A percentile compares a stretch with the other conserved stretches of the same genome.
These are phyloP conservation scores for Claviceps sp. DNA, from an alignment of 2,329 filamentous ascomycete species.

Conservation along the genomic window DNA sequence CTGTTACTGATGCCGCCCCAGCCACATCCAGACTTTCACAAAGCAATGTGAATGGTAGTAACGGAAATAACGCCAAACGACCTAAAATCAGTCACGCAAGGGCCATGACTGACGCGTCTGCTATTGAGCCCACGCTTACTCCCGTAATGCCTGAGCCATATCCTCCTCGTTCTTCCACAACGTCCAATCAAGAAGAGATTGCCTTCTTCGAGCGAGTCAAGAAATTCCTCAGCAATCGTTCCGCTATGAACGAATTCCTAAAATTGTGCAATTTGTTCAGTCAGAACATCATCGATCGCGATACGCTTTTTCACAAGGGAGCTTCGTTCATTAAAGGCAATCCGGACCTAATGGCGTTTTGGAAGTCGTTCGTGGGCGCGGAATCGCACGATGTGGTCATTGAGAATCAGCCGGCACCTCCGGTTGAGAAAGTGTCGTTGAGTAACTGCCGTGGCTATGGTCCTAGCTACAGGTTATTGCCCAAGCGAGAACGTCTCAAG, in stretches of 20 bases:
- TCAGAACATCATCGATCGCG: constrained; percentile 79
- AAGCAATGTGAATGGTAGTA: constrained; percentile 22
- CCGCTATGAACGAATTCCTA: constrained; percentile 86
- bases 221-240: constrained; percentile 88
- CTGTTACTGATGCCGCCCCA: constrained; percentile 27
- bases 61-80: constrained; percentile 41
- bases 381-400: constrained; percentile 66
- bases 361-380: constrained; percentile 71
- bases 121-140: constrained; percentile 74
- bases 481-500: constrained; percentile 81
- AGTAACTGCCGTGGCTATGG: constrained; percentile 94
- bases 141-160: constrained; percentile 81
- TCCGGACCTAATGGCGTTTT: constrained; percentile 76
- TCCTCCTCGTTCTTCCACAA: constrained; percentile 57
- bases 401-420: constrained; percentile 63
- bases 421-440: constrained; percentile 72
- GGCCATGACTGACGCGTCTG: constrained; percentile 41
- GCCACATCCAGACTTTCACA: constrained; percentile 21
- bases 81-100: constrained; percentile 63
- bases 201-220: constrained; percentile 93
- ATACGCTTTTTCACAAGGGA: constrained; percentile 70
- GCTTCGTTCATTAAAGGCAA: constrained; percentile 79
- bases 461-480: constrained; percentile 85
- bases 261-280: constrained; percentile 95
- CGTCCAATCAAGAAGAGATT: constrained; percentile 74